These are phyloP conservation scores for Aspergillus novoparasiticus DNA, from an alignment of 2,329 filamentous ascomycete genomes.

Conservation along the genomic window DNA sequence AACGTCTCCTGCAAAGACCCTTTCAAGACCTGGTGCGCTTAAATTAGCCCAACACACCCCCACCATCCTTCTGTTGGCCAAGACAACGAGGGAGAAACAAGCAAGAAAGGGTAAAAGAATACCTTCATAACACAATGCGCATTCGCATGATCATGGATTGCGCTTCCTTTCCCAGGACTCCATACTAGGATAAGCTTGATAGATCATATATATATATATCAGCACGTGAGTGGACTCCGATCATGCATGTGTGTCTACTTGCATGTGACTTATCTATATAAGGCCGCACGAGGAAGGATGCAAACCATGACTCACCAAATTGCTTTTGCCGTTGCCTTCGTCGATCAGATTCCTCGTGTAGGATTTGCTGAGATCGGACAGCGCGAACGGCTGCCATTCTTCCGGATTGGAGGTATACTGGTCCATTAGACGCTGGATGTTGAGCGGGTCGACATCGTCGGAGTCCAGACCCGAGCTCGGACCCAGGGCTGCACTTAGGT, in stretches of 20 bases:
- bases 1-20: slow-evolving; percentile 79
- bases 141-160: slow-evolving; percentile 86
- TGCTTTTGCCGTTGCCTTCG: slow-evolving; percentile 81
- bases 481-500: slow-evolving; percentile 74
- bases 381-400: slow-evolving; percentile 76
- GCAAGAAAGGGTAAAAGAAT: slow-evolving; percentile 7
- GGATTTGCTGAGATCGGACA: slow-evolving; percentile 67
- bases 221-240: slow-evolving; percentile 11
- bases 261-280: background rate
- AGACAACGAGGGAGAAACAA: background rate
- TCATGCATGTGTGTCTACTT: background rate
- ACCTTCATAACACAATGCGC: slow-evolving; percentile 89
- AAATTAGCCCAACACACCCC: background rate
- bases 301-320: slow-evolving; percentile 57
- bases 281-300: background rate
- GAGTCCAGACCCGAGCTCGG: slow-evolving; percentile 81
- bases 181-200: slow-evolving; percentile 83
- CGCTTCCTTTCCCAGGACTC: slow-evolving; percentile 79
- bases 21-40: slow-evolving; percentile 62
- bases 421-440: slow-evolving; percentile 73
- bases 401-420: slow-evolving; percentile 68
- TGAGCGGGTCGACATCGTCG: slow-evolving; percentile 74
- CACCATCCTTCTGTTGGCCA: background rate
- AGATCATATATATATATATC: background rate
- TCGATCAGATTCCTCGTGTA: slow-evolving; percentile 92